These are phyloP conservation scores for Citrus australasica DNA, from an alignment of 345 rosid species.

Conservation along the genomic window DNA sequence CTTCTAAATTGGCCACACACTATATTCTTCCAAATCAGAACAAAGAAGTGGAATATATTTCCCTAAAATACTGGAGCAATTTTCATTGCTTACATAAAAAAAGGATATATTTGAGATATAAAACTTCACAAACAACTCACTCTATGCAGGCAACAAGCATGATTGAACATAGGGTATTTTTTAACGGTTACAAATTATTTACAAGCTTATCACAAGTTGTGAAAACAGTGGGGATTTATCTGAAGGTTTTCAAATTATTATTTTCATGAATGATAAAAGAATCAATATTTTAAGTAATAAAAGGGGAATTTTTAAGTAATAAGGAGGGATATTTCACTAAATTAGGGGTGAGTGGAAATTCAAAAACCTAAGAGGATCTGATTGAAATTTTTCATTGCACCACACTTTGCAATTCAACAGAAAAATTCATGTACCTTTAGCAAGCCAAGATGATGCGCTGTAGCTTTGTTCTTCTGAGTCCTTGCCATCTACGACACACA, in stretches of 20 bases:
- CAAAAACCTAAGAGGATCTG: background rate
- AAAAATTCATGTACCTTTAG: conserved; percentile 53
- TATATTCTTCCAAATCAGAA: background rate
- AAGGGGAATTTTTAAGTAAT: background rate
- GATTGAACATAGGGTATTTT: background rate
- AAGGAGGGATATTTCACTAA: background rate
- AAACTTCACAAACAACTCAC: background rate
- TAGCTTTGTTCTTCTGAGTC: conserved; percentile 98
- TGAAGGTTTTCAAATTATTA: background rate
- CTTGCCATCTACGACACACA: conserved; percentile 72
- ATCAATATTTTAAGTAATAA: background rate
- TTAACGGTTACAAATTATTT: background rate
- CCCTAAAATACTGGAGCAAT: background rate
- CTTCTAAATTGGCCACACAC: background rate
- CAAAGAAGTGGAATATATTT: background rate
- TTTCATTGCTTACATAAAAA: background rate
- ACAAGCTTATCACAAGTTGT: background rate
- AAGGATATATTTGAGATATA: background rate
- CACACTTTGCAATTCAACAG: background rate
- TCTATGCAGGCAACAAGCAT: background rate
- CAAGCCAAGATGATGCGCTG: conserved; percentile 94
- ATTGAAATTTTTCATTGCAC: background rate
- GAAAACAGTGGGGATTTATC: background rate
- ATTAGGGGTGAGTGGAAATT: background rate
- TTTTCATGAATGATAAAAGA: background rate